phyloP scores from a whole-genome alignment of 164 flowering plant species.

The Nymphaea colorata region DNA sequence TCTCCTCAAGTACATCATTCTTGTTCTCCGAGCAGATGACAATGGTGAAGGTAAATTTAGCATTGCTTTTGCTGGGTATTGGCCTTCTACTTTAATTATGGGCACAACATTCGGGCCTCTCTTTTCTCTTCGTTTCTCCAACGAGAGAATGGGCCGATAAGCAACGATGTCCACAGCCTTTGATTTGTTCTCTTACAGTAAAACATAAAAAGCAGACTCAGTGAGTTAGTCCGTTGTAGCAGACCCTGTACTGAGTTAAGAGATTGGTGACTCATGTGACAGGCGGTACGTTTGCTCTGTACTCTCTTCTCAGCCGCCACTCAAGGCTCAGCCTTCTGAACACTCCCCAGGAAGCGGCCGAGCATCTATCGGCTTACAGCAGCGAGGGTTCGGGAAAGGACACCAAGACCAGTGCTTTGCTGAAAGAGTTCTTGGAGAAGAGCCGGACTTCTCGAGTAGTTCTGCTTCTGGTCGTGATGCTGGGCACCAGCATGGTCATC shows the following conservation, averaged over 20 bases:
- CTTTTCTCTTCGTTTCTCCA: not conserved
- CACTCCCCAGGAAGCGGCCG: constrained; percentile 15
- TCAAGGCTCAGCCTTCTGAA: constrained; percentile 28
- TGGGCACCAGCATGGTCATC: constrained; percentile 54
- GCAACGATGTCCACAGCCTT: not conserved
- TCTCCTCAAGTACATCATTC: constrained; percentile 23
- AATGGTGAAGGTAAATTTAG: constrained; percentile 27
- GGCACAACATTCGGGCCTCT: not conserved
- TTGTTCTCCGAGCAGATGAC: constrained; percentile 34
- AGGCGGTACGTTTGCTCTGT: constrained; percentile 71
- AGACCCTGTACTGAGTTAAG: too few species aligned
- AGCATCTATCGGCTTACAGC: constrained; percentile 15
- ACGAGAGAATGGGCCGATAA: not conserved
- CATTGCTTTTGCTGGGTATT: not conserved
- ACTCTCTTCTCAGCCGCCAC: constrained; percentile 41
- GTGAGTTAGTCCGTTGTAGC: too few species aligned
- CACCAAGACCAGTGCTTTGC: constrained; percentile 15
- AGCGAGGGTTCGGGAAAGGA: constrained; percentile 13
- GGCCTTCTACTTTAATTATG: not conserved
- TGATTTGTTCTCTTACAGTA: not conserved
- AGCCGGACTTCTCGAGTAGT: constrained; percentile 22
- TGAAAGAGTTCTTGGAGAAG: constrained; percentile 36
- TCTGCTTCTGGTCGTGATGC: constrained; percentile 34
- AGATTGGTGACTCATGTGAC: not conserved
- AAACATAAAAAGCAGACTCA: not conserved